Evolutionary conservation across 2,329 filamentous ascomycete species (phyloP).

Genomic region (Epichloe elymi): DNA sequence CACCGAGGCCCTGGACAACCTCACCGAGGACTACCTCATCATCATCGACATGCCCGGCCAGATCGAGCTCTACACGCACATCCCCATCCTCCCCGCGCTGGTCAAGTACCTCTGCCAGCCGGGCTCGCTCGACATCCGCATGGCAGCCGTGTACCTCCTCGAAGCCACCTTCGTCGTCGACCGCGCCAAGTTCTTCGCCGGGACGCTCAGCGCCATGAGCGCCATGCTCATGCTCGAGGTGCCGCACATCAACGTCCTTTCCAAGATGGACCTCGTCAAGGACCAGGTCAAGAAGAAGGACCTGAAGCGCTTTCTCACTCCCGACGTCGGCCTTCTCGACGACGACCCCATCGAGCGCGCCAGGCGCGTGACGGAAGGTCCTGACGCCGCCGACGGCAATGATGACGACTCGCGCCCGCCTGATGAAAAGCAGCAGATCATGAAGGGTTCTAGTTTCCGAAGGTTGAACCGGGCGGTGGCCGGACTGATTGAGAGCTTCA

Average conservation of each 20-base stretch:
- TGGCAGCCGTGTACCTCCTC: constrained; percentile 88
- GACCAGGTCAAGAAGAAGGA: constrained; percentile 79
- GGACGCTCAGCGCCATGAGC: constrained; percentile 91
- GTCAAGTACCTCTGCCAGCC: constrained; percentile 67
- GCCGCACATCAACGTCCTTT: constrained; percentile 89
- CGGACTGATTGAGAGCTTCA: constrained; percentile 88
- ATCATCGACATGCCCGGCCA: constrained; percentile 98
- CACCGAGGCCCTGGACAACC: constrained; percentile 66
- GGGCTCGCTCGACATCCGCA: constrained; percentile 73
- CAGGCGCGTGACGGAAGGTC: constrained; percentile 25
- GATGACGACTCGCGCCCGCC: constrained; percentile 45
- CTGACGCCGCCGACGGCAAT: constrained; percentile 31
- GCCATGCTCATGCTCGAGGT: constrained; percentile 98
- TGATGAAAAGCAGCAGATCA: constrained; percentile 52
- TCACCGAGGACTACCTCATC: constrained; percentile 92
- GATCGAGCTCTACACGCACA: constrained; percentile 96
- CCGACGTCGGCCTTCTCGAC: constrained; percentile 70
- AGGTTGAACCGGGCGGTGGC: constrained; percentile 79
- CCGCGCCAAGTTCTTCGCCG: constrained; percentile 92
- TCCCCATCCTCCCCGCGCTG: constrained; percentile 78
- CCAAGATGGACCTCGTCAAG: constrained; percentile 95
- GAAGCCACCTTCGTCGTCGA: constrained; percentile 95
- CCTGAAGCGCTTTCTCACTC: constrained; percentile 78
- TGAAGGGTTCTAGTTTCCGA: constrained; percentile 73
- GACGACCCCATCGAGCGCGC: constrained; percentile 52